A percentile compares a stretch with the other conserved stretches of the same genome.
Conservation (phyloP, 2,329 filamentous ascomycete species). For the Claviceps fusiformis region DNA sequence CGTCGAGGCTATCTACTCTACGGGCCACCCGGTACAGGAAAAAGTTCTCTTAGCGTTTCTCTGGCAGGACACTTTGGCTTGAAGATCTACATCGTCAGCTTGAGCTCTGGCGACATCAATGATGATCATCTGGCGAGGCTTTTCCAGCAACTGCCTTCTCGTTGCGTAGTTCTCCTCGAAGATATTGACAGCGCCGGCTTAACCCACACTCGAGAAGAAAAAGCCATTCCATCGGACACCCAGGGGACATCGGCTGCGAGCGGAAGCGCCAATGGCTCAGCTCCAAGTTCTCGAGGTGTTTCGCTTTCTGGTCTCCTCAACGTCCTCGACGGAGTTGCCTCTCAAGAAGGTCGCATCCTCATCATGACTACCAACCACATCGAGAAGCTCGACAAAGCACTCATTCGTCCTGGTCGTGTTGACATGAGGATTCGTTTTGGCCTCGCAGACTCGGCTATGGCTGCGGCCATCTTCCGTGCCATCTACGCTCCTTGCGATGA, state of each 20-base stretch:
- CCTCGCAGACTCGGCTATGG: conserved; percentile 39
- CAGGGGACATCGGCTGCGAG: conserved; percentile 4
- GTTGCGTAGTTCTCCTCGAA: conserved; percentile 62
- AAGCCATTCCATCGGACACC: conserved; percentile 1
- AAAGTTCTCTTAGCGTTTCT: conserved; percentile 58
- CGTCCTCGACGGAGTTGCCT: conserved; percentile 61
- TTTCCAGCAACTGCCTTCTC: conserved; percentile 52
- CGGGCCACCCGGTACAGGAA: conserved; percentile 69
- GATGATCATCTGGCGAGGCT: conserved; percentile 52
- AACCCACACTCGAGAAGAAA: conserved; percentile 40
- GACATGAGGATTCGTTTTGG: conserved; percentile 47
- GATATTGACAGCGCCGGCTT: conserved; percentile 64
- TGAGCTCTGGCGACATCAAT: conserved; percentile 47
- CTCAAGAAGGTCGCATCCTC: conserved; percentile 48
- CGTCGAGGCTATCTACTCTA: conserved; percentile 71
- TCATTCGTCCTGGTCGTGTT: conserved; percentile 48
- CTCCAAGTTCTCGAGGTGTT: conserved; percentile 25
- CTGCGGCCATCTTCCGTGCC: conserved; percentile 40
- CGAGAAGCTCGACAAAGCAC: conserved; percentile 46
- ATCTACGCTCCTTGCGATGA: conserved; percentile 41
- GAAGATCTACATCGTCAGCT: conserved; percentile 57
- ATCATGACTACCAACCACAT: conserved; percentile 55
- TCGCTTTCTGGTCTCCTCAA: conserved; percentile 69
- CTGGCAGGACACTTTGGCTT: conserved; percentile 57
- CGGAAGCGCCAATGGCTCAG: conserved; percentile 1